Conservation (phyloP, 129 eudicot species). For the Lactuca saligna region DNA sequence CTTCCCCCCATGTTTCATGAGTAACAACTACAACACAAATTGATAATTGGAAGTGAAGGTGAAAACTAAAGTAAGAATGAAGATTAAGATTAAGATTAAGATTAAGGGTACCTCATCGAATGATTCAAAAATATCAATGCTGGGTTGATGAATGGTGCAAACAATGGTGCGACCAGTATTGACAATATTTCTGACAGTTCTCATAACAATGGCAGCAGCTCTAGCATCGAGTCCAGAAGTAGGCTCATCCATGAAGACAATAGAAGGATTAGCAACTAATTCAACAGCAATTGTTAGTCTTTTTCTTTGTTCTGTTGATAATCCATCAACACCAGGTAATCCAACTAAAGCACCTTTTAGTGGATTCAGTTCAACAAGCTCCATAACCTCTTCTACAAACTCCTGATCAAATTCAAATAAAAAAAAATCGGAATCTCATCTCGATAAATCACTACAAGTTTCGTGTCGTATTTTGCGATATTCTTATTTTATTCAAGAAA, state of each 20-base stretch:
- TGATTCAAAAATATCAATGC: conserved; percentile 95
- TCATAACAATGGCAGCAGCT: conserved; percentile 97
- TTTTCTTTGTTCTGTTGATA: conserved; percentile 93
- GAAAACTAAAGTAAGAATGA: too few species aligned
- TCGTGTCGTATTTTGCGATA: too few species aligned
- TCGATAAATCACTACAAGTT: too few species aligned
- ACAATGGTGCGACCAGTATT: conserved; percentile 95
- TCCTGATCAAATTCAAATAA: conserved; percentile 39
- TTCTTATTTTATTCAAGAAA: too few species aligned
- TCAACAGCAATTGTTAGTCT: conserved; percentile 95
- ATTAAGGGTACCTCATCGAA: conserved; percentile 72
- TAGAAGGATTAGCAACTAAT: conserved; percentile 94
- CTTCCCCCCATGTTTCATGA: conserved; percentile 87
- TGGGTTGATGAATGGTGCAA: conserved; percentile 98
- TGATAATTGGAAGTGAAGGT: not conserved
- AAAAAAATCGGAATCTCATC: not conserved
- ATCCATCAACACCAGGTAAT: conserved; percentile 81
- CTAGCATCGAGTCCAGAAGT: conserved; percentile 99
- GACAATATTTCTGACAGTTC: conserved; percentile 93
- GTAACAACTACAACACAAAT: conserved; percentile 50
- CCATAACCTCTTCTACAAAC: conserved; percentile 86
- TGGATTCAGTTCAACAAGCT: conserved; percentile 81
- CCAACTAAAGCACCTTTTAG: conserved; percentile 76
- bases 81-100: too few species aligned
- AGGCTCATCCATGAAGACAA: conserved; percentile 98